Base-by-base conservation (phyloP, 805 yeast species). In the Hemisphaericaspora nanyangensis region DNA sequence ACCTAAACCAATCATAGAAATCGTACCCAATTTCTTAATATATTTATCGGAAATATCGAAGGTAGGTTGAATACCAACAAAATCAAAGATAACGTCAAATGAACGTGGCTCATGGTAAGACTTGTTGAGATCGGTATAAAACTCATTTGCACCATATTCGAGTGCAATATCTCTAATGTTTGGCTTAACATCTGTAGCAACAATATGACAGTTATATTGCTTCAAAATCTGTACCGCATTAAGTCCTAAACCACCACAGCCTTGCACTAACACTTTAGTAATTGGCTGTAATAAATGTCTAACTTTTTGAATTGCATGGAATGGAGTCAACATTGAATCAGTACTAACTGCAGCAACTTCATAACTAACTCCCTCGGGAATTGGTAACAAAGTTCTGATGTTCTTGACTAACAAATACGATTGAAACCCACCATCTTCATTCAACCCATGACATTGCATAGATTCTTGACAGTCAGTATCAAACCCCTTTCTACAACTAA, bases 1-100 rank as follows among this genome's bases (percentile, higher is more conserved):
- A 1, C 72, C 76, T 43, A 74, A 53, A 1, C 79, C 79, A 6
- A 72, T 61, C 46, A 70, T 61, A 17, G 67, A 54, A 24, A 72
- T 60, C 31, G 55, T 60, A 4, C 78, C 78, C 7, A 52, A 49
- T 7, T 47, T 29, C 17, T 54, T 59, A 20, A 66, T 63, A 42
- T 54, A 72, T 12, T 47, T 45, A 39, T 50, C 63, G 31, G 61
- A 58, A 17, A 31, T 37, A 35, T 58, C 58, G 28, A 53, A 46
- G 1, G 67, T 58, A 5, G 49, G 49, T 41, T 60, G 68, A 29
- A 50, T 42, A 1, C 74, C 74, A 22, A 59, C 60, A 44, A 67
- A 65, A 43, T 68, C 74, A 42, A 65, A 60, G 33, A 61, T 57
- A 15, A 57, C 50, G 35, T 70, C 74, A 43, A 72, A 71, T 2